A percentile compares a stretch with the other conserved stretches of the same genome.
Evolutionary conservation across 495 filamentous ascomycete genomes (phyloP).

Genomic region (Neurospora tetraspora): DNA sequence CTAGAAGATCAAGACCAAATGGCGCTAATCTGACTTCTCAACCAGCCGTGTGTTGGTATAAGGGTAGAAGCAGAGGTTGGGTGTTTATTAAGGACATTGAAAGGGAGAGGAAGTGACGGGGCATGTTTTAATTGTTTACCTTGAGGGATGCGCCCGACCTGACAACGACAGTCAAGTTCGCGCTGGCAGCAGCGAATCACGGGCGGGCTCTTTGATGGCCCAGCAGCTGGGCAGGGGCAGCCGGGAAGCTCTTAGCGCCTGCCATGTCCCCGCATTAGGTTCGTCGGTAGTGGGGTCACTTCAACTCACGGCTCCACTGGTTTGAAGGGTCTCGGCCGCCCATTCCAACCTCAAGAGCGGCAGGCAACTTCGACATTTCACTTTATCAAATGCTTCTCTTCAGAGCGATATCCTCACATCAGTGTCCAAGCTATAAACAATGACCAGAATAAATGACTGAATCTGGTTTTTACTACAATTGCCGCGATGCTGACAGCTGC

Average conservation of each 20-base stretch:
- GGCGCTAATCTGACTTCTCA: not conserved
- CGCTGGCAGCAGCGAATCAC: constrained; percentile 12
- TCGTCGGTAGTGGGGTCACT: not conserved
- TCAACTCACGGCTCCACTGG: not conserved
- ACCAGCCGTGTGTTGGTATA: not conserved
- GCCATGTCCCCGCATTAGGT: not conserved
- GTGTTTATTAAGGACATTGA: not conserved
- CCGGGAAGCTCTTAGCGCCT: not conserved
- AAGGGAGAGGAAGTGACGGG: not conserved
- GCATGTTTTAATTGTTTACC: not conserved
- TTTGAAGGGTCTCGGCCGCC: not conserved
- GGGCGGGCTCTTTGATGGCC: constrained; percentile 1
- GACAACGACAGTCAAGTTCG: not conserved
- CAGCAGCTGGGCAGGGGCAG: constrained; percentile 5
- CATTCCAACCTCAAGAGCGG: not conserved
- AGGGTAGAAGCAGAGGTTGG: not conserved
- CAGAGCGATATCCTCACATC: not conserved
- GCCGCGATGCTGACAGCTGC: too few species aligned
- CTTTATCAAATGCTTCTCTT: not conserved
- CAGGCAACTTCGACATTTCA: not conserved
- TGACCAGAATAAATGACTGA: too few species aligned
- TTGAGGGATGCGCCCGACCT: not conserved
- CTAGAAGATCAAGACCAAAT: not conserved
- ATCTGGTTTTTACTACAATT: too few species aligned
- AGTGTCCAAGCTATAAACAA: not conserved